phyloP scores from a whole-genome alignment of 176 grass and related monocot species.

The Dactylis glomerata region DNA sequence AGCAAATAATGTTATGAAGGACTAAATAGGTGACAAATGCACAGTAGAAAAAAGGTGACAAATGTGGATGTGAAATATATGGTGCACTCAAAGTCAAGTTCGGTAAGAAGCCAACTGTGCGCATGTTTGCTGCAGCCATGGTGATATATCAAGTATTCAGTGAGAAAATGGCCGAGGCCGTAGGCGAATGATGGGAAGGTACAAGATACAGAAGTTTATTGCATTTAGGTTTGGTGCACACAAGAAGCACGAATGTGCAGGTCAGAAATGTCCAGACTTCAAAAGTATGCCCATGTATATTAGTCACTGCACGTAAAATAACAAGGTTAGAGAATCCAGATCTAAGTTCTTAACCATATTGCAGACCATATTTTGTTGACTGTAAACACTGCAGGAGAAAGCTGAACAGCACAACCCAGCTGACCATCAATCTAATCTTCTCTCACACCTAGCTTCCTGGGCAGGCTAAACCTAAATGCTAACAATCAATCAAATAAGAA shows the following conservation, averaged over 20 bases:
- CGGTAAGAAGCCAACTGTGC: conserved; percentile 62
- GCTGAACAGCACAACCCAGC: too few relatives aligned
- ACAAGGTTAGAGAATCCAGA: too few relatives aligned
- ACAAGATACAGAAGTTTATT: conserved; percentile 62
- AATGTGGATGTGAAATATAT: background rate
- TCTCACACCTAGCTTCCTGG: too few relatives aligned
- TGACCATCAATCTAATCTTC: too few relatives aligned
- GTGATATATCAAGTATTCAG: conserved; percentile 69
- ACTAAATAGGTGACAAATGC: too few relatives aligned
- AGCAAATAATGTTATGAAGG: too few relatives aligned
- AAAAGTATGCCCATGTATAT: conserved; percentile 79
- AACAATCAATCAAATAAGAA: too few relatives aligned
- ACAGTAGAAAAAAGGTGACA: background rate
- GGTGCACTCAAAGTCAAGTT: background rate
- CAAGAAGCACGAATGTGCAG: conserved; percentile 69
- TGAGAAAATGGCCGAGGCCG: conserved; percentile 78
- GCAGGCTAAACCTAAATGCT: too few relatives aligned
- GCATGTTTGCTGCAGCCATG: conserved; percentile 68
- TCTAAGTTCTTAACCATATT: too few relatives aligned
- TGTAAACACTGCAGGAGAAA: too few relatives aligned
- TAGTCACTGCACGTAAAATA: conserved; percentile 52
- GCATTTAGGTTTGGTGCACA: conserved; percentile 71
- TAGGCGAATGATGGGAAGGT: conserved; percentile 73
- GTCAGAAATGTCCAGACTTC: conserved; percentile 75
- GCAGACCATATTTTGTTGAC: too few relatives aligned